Evolutionary conservation across 768 basidiomycete species (phyloP), one percentile per base, ranked within the genome.

Genomic region (Lentinula sp.): DNA sequence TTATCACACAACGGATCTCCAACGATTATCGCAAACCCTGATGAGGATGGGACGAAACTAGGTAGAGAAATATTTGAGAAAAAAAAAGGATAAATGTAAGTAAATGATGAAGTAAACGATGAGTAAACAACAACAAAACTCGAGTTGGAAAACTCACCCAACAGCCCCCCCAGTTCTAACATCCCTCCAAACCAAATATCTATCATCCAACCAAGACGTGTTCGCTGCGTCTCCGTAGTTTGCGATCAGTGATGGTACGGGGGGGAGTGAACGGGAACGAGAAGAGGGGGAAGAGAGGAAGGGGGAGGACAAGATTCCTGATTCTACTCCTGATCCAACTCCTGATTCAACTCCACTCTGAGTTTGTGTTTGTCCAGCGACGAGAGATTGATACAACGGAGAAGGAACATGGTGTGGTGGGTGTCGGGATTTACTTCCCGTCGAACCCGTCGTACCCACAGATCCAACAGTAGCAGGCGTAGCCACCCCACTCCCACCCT

Each of bases 141-240:
- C 1, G 1, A 21, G 21, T 21, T 21, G 1, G 16, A 5, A 8
- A 11, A 49, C 48, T 31, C 23, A 49, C 28, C 59, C 59, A 23
- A 51, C 31, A 5, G 59, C 59, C 0, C 1, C 59, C 0, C 59
- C 59, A 2, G 49, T 52, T 8, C 1, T 10, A 1, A 15, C n/a
- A 42, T 50, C 39, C 13, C 59, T 16, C 59, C 59, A 60, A 4
- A 60, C 34, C 16, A 42, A n/a, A 37, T 60, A 60, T 4, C 59
- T 32, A 39, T 60, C 59, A 42, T 60, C 59, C 5, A 60, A 28
- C 48, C 49, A 50, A 7, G 59, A 60, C 15, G 59, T 60, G 31
- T 60, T 60, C 2, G 59, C 48, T 9, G 59, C 59, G 40, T 60
- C 59, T 4, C 59, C 59, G 40, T 60, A 60, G 39, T 60, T 60